Percentiles rank a stretch among this genome's conserved stretches.
Conservation (phyloP, 2,329 filamentous ascomycete genomes). For the Dothidotthia symphoricarpi region DNA sequence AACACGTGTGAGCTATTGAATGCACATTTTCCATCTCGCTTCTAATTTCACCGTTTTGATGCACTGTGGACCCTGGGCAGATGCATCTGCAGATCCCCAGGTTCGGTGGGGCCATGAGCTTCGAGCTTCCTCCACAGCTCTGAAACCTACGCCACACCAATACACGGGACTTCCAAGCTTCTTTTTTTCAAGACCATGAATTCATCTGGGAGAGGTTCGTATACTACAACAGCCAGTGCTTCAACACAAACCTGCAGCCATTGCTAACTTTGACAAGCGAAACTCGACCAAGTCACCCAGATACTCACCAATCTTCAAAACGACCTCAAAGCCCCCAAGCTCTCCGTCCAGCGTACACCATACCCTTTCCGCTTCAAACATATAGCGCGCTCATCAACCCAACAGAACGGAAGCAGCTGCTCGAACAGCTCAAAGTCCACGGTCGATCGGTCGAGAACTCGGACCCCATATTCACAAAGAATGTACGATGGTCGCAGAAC, state of each 20-base stretch:
- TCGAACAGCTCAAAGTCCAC: slow-evolving; percentile 71
- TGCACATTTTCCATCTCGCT: too few species aligned
- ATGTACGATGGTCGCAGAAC: slow-evolving; percentile 51
- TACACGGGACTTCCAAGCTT: too few species aligned
- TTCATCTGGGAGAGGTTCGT: slow-evolving; percentile 21
- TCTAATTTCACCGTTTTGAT: too few species aligned
- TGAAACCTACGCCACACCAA: too few species aligned
- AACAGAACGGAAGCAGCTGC: slow-evolving; percentile 60
- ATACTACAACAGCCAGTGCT: neutral
- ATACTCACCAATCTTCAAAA: slow-evolving; percentile 61
- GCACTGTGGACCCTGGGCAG: too few species aligned
- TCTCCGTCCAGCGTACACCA: slow-evolving; percentile 60
- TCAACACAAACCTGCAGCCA: neutral
- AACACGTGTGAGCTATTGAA: too few species aligned
- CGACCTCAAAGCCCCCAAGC: slow-evolving; percentile 60
- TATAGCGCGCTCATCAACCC: slow-evolving; percentile 7
- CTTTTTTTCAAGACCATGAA: too few species aligned
- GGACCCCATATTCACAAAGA: slow-evolving; percentile 78
- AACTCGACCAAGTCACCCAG: slow-evolving; percentile 65
- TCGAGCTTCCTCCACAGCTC: too few species aligned
- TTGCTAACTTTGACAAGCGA: slow-evolving; percentile 49
- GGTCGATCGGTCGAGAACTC: slow-evolving; percentile 71
- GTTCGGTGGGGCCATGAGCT: too few species aligned
- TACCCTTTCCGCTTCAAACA: too few species aligned
- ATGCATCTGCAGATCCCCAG: too few species aligned